Evolutionary conservation across 2,329 filamentous ascomycete genomes (phyloP), one percentile per base, ranked within the genome.

Genomic region (Periconia sp.): DNA sequence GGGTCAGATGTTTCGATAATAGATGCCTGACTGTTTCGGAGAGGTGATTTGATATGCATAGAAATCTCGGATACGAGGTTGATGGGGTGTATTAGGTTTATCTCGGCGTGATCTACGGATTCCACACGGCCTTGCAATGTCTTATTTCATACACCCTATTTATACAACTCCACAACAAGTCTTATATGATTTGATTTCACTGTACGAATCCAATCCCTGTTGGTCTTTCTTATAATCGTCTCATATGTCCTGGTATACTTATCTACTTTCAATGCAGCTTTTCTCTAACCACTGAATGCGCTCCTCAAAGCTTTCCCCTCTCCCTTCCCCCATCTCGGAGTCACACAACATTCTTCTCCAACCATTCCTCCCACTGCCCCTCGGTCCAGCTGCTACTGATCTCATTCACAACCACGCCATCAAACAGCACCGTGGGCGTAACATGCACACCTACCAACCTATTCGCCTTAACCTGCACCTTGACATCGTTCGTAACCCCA

Each of bases 401-500:
- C 36, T 87, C 83, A 52, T 82, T 83, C 62, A 88, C 88, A 36
- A 95, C 85, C 17, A 95, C 82, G 0, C 92, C 91, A 70, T 97
- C 85, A 68, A 95, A 92, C 36, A 95, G 78, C 15, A 92, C 90
- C 0, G 92, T 96, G 2, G 92, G 92, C 29, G 89, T 92, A 28
- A 96, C 89, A 74, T 97, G 92, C 30, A 96, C 83, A 10, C 92
- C 88, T 7, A 88, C 81, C 55, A 94, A 72, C 30, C 92, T 78
- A 59, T 89, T 79, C 68, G 86, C 86, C 80, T 92, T 95, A 49
- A 92, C 83, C 60, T 92, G 75, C 35, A 89, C 71, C 78, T 96
- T 96, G 41, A 96, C 70, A 69, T 96, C 90, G 65, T 87, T 81
- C 17, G 92, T 96, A 37, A 95, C 86, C 43, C 77, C 76, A 67